These are phyloP conservation scores for Jacaranda mimosifolia DNA, from an alignment of 257 asterid species.

Conservation along the genomic window DNA sequence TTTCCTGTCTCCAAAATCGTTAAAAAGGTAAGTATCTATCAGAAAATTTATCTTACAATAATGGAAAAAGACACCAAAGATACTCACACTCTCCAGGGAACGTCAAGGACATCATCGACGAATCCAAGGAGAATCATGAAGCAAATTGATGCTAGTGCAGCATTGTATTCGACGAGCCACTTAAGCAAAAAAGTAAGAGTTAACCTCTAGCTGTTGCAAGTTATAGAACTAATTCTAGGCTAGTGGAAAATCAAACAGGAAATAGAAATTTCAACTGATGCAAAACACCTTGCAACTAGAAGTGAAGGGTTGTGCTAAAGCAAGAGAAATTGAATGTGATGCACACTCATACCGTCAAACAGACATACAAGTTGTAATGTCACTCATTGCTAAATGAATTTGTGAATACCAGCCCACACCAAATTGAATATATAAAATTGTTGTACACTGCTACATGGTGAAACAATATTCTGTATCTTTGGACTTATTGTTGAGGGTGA, in stretches of 20 bases:
- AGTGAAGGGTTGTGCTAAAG: no score
- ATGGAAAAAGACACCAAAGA: conserved; percentile 21
- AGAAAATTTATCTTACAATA: background rate
- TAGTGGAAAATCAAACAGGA: conserved; percentile 1
- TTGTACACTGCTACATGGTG: no score
- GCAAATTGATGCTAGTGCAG: conserved; percentile 93
- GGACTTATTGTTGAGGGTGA: no score
- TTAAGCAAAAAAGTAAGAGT: conserved; percentile 34
- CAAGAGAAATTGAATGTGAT: no score
- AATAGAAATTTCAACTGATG: background rate
- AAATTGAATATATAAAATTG: no score
- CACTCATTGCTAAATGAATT: no score
- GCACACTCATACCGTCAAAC: no score
- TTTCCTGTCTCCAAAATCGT: conserved; percentile 58
- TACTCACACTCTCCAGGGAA: conserved; percentile 97
- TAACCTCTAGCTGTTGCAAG: conserved; percentile 20
- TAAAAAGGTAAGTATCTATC: conserved; percentile 32
- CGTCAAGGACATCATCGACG: conserved; percentile 96
- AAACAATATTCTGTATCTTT: no score
- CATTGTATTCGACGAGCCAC: conserved; percentile 99
- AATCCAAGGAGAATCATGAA: conserved; percentile 97
- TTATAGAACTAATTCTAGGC: background rate
- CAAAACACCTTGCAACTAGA: no score
- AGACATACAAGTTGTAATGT: no score
- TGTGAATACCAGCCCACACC: no score